Conservation (phyloP, 306 rosid species). For the Ceratonia siliqua region DNA sequence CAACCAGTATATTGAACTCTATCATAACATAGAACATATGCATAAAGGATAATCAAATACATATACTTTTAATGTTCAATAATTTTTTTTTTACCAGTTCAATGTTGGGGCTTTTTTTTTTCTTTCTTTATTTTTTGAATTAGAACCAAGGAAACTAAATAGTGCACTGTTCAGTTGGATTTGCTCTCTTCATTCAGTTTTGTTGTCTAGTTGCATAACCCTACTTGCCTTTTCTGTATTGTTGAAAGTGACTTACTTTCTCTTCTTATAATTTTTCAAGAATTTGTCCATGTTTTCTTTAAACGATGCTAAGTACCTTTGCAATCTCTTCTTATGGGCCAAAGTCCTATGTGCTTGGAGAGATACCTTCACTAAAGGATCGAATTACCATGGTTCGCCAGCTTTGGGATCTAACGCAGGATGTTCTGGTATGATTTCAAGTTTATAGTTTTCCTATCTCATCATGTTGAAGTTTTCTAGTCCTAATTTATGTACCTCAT, state of each 20-base stretch:
- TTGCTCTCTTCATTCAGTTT: not conserved
- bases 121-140: not conserved
- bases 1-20: not conserved
- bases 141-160: not conserved
- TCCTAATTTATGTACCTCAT: conserved; percentile 1
- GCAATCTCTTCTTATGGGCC: conserved; percentile 39
- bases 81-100: not conserved
- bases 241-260: not conserved
- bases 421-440: conserved; percentile 72
- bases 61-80: not conserved
- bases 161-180: conserved; percentile 9
- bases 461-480: conserved; percentile 10
- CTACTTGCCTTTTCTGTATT: not conserved
- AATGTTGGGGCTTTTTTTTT: not conserved
- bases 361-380: conserved; percentile 87
- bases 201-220: conserved; percentile 9
- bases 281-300: conserved; percentile 4
- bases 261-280: not conserved
- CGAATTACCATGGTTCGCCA: conserved; percentile 85
- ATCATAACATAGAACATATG: not conserved
- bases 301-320: conserved; percentile 35
- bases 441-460: conserved; percentile 20
- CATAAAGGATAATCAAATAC: not conserved
- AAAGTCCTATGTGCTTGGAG: conserved; percentile 97
- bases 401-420: conserved; percentile 88